Percentiles rank a stretch among this genome's conserved stretches.
phyloP scores from a whole-genome alignment of 2,329 filamentous ascomycete species.

The Leptodontidium sp. region DNA sequence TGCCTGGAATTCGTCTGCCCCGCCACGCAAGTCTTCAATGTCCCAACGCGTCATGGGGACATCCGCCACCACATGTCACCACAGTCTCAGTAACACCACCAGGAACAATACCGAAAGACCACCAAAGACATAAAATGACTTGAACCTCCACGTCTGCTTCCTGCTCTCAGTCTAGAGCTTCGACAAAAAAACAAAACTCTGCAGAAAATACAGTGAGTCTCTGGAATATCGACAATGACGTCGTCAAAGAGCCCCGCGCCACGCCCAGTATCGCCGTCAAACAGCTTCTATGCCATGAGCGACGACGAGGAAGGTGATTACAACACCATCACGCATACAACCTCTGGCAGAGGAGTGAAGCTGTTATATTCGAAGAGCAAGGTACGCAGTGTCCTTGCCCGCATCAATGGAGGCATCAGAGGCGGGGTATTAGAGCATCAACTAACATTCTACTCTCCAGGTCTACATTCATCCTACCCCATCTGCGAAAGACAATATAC shows the following conservation, averaged over 20 bases:
- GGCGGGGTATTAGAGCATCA: conserved; percentile 22
- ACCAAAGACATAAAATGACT: conserved; percentile 15
- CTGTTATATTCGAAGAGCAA: conserved; percentile 97
- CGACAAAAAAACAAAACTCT: neutral
- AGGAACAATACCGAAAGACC: conserved; percentile 1
- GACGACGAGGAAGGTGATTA: conserved; percentile 97
- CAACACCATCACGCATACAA: conserved; percentile 86
- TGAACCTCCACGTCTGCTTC: neutral
- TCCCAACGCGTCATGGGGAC: conserved; percentile 24
- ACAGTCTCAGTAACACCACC: conserved; percentile 1
- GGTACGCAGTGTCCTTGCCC: conserved; percentile 56
- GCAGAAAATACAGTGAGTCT: neutral
- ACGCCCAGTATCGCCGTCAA: conserved; percentile 72
- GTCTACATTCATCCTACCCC: conserved; percentile 97
- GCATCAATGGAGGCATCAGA: neutral
- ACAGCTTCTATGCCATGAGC: conserved; percentile 93
- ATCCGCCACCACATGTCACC: neutral
- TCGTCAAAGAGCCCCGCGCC: conserved; percentile 39
- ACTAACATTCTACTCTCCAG: conserved; percentile 52
- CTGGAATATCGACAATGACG: conserved; percentile 39
- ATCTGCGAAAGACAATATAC: conserved; percentile 93
- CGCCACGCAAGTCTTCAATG: conserved; percentile 5
- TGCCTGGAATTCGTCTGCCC: conserved; percentile 22
- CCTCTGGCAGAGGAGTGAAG: conserved; percentile 85
- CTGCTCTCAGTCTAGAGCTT: conserved; percentile 14